Conservation (phyloP, 108 stramenopile species). For the Cylindrotheca fusiformis region DNA sequence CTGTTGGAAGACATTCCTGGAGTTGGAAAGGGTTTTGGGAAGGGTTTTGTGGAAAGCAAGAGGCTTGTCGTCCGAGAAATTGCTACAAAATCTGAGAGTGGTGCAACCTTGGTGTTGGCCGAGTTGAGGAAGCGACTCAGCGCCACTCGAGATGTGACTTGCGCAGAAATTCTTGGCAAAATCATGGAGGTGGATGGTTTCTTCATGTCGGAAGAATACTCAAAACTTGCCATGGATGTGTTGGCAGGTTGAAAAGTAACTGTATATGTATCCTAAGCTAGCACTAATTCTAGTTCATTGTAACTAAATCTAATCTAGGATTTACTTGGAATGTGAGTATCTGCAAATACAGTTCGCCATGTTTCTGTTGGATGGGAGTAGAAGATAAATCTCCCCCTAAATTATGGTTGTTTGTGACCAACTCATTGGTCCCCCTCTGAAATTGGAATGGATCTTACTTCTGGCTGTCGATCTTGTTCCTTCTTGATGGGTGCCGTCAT, state of each 20-base stretch:
- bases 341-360: too few species aligned
- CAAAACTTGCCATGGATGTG: slow-evolving; percentile 50
- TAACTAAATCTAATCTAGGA: too few species aligned
- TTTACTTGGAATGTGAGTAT: too few species aligned
- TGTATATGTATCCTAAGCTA: too few species aligned
- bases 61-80: slow-evolving; percentile 49
- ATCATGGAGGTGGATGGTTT: slow-evolving; percentile 47
- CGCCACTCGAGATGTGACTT: slow-evolving; percentile 45
- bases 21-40: slow-evolving; percentile 28
- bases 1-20: slow-evolving; percentile 38
- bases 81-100: slow-evolving; percentile 54
- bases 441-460: slow-evolving; percentile 11
- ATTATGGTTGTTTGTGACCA: too few species aligned
- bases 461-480: not conserved
- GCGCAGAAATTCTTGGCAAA: slow-evolving; percentile 70
- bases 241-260: slow-evolving; percentile 5
- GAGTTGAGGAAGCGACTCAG: slow-evolving; percentile 45
- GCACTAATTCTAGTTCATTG: too few species aligned
- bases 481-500: slow-evolving; percentile 18
- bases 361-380: too few species aligned
- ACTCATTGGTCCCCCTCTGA: too few species aligned
- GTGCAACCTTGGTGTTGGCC: slow-evolving; percentile 45
- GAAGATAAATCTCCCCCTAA: too few species aligned
- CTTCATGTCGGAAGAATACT: slow-evolving; percentile 40
- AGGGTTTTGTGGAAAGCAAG: slow-evolving; percentile 42